These are phyloP conservation scores for Chaetomiaceae sp. DNA, from an alignment of 2,329 filamentous ascomycete genomes.

Conservation along the genomic window DNA sequence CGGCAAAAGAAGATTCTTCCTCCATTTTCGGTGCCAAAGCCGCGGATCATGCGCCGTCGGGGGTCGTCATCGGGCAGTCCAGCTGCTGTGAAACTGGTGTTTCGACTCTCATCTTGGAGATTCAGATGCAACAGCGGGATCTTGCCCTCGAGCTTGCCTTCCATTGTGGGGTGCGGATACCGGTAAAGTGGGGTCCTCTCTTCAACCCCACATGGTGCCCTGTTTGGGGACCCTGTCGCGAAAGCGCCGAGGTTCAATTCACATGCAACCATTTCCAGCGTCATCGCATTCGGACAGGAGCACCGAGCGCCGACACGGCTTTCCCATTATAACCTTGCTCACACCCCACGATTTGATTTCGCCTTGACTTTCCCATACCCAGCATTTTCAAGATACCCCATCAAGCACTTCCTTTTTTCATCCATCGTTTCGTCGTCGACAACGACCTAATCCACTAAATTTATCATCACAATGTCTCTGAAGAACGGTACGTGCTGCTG, in stretches of 20 bases:
- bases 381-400: constrained; percentile 3
- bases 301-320: not conserved
- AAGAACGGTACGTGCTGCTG: constrained; percentile 57
- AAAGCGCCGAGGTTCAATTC: constrained; percentile 25
- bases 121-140: too few species aligned
- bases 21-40: too few species aligned
- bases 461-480: constrained; percentile 60
- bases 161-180: constrained; percentile 8
- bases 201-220: constrained; percentile 17
- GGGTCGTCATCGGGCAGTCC: too few species aligned
- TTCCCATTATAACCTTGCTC: constrained; percentile 12
- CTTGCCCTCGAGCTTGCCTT: too few species aligned
- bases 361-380: not conserved
- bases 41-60: too few species aligned
- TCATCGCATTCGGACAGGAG: constrained; percentile 21
- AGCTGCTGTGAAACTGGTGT: too few species aligned
- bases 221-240: not conserved
- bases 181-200: not conserved
- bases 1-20: not conserved
- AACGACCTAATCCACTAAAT: not conserved
- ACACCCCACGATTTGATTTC: constrained; percentile 1
- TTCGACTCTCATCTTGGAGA: too few species aligned
- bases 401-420: not conserved
- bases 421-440: not conserved
- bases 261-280: constrained; percentile 20